Base-by-base conservation (phyloP, 2,329 filamentous ascomycete genomes). In the Monosporascus sp. region DNA sequence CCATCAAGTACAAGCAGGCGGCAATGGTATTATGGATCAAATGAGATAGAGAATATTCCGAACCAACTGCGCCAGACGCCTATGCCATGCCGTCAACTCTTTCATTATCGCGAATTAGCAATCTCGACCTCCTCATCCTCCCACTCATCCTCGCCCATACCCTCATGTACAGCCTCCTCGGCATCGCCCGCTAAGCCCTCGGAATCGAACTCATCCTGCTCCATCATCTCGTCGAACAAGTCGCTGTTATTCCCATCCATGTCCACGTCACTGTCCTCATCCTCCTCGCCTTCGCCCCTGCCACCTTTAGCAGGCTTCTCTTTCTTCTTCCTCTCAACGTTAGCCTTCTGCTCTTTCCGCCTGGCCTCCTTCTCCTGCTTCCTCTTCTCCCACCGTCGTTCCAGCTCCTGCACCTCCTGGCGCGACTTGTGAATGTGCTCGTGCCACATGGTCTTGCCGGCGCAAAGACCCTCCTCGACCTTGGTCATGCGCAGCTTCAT, bases 401-500 rank as follows among this genome's bases (percentile, higher is more conserved):
- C 92, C 62, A 97, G 72, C 58, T 88, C 83, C 66, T 85, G 82
- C 52, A 90, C 75, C 69, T 99, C 92, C 18, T 83, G 80, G 61
- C 84, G 84, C 6, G 83, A 84, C 79, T 99, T 99, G 67, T 87
- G 83, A 50, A 97, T 85, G 67, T 90, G 95, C 68, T 97, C 91
- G 70, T 99, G 94, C 94, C 94, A 99, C 88, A 99, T 89, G 52
- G 96, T 82, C 68, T 90, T 94, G 48, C 94, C 94, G 25, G 82
- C 81, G 64, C 91, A 97, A 6, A 97, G 72, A 1, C 93, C 94
- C 63, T 99, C 94, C 67, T 99, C 94, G 5, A 99, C 92, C 75
- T 99, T 99, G 52, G 90, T 92, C 72, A 99, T 77, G 35, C 93
- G 84, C 41, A 99, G 75, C 55, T 83, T 87, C 88, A 99, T 87